Evolutionary conservation across 129 eudicot genomes (phyloP), one percentile per base, ranked within the genome.

Genomic region (Ambrosia artemisiifolia): DNA sequence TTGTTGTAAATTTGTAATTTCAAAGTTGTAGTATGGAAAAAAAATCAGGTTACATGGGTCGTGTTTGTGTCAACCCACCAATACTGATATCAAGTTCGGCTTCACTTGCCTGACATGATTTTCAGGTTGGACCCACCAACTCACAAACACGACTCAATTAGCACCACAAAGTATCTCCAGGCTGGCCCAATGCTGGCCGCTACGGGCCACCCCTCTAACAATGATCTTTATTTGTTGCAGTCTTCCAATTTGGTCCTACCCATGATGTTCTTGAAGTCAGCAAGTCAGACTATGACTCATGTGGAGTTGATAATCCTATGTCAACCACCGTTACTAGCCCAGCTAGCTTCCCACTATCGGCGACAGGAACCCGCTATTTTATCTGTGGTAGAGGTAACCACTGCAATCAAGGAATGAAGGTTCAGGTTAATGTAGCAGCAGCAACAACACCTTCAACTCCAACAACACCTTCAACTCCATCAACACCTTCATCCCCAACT

Each of bases 321-420:
- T 68, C 69, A 74, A 73, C 79, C 3, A 20, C 71, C 32, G 11
- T 40, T 4, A 66, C 76, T 51, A 88, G 95, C 43, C 69, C 70
- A 17, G 71, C 95, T 5, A 63, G 46, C 67, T 34, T 87, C 64
- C 14, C 85, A 24, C 89, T 93, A 18, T 28, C 81, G 2, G 40
- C 83, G 48, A 40, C 74, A 10, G 95, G 87, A 34, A 83, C 47
- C 40, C 77, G 89, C 5, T 93, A 89, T 84, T 93, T 90, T 79
- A 78, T 85, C 18, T 93, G 96, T 67, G 88, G 96, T 38, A 76
- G 80, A 70, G 38, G 63, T 28, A 76, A 67, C 0, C 94, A 93
- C 74, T 93, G 98, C 62, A 76, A 55, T 70, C 75, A 65, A 64
- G 96, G 95, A 65, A 90, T 90, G 98, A 90, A 90, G 75, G 49